These are phyloP conservation scores for Podospora bellae-mahoneyi DNA, from an alignment of 495 filamentous ascomycete species.

Conservation along the genomic window DNA sequence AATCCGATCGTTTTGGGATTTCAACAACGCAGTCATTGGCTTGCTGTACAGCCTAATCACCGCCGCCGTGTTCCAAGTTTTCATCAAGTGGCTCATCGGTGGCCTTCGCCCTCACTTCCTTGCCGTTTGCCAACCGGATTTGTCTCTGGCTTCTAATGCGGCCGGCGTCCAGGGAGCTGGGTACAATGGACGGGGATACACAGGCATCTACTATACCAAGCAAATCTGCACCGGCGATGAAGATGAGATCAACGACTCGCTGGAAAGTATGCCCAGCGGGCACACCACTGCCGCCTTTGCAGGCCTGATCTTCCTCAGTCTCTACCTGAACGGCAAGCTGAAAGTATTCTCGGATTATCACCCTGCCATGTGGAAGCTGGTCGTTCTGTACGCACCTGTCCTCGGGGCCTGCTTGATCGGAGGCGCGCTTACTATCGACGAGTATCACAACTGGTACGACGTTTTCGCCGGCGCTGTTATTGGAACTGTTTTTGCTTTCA, in stretches of 20 bases:
- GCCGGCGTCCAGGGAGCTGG: conserved; percentile 40
- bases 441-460: conserved; percentile 62
- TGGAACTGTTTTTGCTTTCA: conserved; percentile 55
- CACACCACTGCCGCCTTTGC: conserved; percentile 59
- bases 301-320: conserved; percentile 51
- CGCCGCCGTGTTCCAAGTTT: conserved; percentile 55
- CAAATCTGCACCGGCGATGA: conserved; percentile 50
- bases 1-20: conserved; percentile 63
- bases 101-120: conserved; percentile 54
- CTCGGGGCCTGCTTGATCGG: conserved; percentile 56
- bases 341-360: conserved; percentile 60
- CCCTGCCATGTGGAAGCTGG: conserved; percentile 44
- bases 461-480: conserved; percentile 56
- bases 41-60: conserved; percentile 58
- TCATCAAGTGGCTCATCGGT: conserved; percentile 29
- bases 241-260: conserved; percentile 50
- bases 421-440: conserved; percentile 59
- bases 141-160: conserved; percentile 30
- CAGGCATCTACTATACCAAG: conserved; percentile 46
- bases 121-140: conserved; percentile 54
- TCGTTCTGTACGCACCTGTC: conserved; percentile 41
- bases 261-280: conserved; percentile 50
- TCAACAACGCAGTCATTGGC: conserved; percentile 60
- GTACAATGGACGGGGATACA: conserved; percentile 44
- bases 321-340: conserved; percentile 64